Percentiles rank a stretch among this genome's conserved stretches.
These are phyloP conservation scores for Dictyostelium purpureum DNA, from an alignment of 78 protist genomes.

Conservation along the genomic window DNA sequence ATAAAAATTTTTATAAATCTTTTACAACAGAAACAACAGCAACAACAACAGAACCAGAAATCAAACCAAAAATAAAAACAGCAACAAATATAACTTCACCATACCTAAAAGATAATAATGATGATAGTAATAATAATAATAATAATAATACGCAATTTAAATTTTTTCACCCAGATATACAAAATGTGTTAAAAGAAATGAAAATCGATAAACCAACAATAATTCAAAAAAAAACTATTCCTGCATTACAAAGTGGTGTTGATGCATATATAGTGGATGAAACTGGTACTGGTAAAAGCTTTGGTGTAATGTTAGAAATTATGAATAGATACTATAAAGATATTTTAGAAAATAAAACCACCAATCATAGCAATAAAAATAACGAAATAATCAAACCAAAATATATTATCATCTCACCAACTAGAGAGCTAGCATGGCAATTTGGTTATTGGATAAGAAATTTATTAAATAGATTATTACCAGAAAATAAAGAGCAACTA, in stretches of 20 bases:
- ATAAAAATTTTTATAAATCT: neutral
- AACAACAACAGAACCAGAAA: neutral
- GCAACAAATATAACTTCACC: no score
- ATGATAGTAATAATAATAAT: neutral
- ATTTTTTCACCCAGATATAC: neutral
- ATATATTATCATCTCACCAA: constrained; percentile 44
- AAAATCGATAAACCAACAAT: neutral
- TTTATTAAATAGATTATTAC: neutral
- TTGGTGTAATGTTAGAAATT: constrained; percentile 11
- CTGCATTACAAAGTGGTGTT: neutral
- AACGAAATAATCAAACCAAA: constrained; percentile 14
- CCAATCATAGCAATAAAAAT: no score
- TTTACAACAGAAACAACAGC: neutral
- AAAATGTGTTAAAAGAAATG: constrained; percentile 2
- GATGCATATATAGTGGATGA: constrained; percentile 46
- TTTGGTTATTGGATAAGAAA: constrained; percentile 42
- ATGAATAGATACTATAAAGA: constrained; percentile 21
- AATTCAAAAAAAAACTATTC: constrained; percentile 35
- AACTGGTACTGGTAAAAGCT: constrained; percentile 75
- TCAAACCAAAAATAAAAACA: neutral
- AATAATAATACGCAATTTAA: neutral
- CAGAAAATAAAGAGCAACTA: neutral
- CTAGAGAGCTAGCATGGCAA: constrained; percentile 65
- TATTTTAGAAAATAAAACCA: neutral
- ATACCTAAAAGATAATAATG: neutral